Evolutionary conservation across 1,139 yeast genomes (phyloP).

Genomic region (Meyerozyma smithsonii): DNA sequence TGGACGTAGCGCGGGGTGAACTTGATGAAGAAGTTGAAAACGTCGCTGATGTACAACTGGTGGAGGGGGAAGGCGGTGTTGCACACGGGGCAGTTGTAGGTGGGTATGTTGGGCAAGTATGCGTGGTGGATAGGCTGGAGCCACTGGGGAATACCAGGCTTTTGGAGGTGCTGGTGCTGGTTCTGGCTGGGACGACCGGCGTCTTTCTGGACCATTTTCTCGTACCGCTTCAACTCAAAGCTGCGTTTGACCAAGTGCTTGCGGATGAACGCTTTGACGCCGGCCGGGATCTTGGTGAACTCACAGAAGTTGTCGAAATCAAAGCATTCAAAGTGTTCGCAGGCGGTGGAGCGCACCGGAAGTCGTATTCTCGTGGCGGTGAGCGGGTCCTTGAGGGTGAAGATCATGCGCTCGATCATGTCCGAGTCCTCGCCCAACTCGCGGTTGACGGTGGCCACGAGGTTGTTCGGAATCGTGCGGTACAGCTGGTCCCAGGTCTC

Average conservation of each 20-base stretch:
- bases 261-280: constrained; percentile 22
- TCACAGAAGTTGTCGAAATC: constrained; percentile 42
- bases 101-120: constrained; percentile 14
- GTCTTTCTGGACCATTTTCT: constrained; percentile 10
- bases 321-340: constrained; percentile 45
- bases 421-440: constrained; percentile 9
- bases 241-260: constrained; percentile 26
- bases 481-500: neutral
- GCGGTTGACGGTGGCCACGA: neutral
- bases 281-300: constrained; percentile 32
- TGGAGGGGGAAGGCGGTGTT: constrained; percentile 30
- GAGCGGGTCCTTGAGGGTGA: constrained; percentile 15
- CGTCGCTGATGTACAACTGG: constrained; percentile 36
- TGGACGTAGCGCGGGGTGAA: constrained; percentile 33
- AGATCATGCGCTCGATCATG: constrained; percentile 10
- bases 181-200: constrained; percentile 10
- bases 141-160: constrained; percentile 1
- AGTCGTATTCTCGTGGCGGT: constrained; percentile 34
- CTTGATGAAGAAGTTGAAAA: constrained; percentile 40
- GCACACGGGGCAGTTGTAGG: constrained; percentile 41
- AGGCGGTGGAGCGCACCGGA: constrained; percentile 36
- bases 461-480: neutral
- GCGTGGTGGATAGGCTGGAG: constrained; percentile 6
- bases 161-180: too few relatives aligned
- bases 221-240: constrained; percentile 19